phyloP scores from a whole-genome alignment of 1,139 yeast genomes.

The Suhomyces yuchorum region DNA sequence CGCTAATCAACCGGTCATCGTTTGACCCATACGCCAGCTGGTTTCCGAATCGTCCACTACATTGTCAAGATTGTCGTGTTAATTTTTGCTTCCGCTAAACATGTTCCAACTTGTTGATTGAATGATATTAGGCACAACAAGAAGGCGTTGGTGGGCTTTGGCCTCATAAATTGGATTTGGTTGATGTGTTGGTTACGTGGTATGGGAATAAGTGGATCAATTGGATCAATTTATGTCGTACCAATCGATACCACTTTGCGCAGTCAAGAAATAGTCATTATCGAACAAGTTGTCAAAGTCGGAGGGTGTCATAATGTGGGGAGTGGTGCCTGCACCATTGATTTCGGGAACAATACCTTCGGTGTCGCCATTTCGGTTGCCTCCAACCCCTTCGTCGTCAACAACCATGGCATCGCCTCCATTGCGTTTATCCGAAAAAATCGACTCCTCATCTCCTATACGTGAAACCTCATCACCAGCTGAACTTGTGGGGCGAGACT shows the following conservation, averaged over 20 bases:
- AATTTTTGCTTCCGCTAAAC: neutral
- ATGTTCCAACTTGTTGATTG: neutral
- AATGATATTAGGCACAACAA: neutral
- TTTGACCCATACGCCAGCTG: too few species aligned
- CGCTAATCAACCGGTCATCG: too few species aligned
- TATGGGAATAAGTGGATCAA: too few species aligned
- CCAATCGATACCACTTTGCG: constrained; percentile 11
- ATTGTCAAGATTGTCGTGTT: neutral
- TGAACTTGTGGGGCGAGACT: neutral
- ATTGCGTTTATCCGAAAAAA: neutral
- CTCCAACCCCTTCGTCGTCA: neutral
- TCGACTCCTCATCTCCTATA: neutral
- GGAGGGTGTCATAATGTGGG: constrained; percentile 5
- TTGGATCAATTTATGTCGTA: constrained; percentile 5
- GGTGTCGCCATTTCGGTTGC: neutral
- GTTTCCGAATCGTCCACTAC: too few species aligned
- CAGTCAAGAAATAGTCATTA: constrained; percentile 8
- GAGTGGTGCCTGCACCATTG: neutral
- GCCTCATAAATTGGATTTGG: neutral
- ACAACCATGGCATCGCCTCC: neutral
- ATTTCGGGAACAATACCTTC: neutral
- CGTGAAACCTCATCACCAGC: neutral
- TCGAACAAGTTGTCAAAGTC: constrained; percentile 6
- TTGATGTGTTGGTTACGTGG: too few species aligned
- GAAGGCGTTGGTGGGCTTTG: neutral